Evolutionary conservation across 2,329 filamentous ascomycete species (phyloP), one percentile per base, ranked within the genome.

Genomic region (Knoxdaviesia capensis): DNA sequence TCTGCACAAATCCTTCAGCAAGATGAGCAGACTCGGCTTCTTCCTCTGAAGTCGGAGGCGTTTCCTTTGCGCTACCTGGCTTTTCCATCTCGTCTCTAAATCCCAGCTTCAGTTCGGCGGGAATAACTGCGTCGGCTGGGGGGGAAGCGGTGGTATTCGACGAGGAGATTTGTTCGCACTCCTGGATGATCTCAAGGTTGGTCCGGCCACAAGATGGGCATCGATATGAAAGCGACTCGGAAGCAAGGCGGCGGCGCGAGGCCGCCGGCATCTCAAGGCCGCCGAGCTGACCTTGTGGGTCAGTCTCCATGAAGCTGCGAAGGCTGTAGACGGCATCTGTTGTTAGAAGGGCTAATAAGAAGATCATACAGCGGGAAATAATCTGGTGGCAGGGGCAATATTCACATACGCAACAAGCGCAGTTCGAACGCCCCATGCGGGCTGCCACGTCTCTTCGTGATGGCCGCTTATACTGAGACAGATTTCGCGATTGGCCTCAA

Each of bases 371-470:
- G 5, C 1, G 5, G 9, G 35, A 40, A 29, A 7, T 30, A 35
- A 7, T 11, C 36, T 28, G 29, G 36, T 34, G 36, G 5, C 31
- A 31, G 10, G 5, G n/a, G 6, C n/a, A 29, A 10, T 7, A 28
- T 28, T n/a, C 8, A 51, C 57, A 35, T 55, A 63, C 61, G 74
- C 74, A 36, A 77, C 71, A 6, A 98, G 63, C 10, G 90, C 88
- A 4, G 90, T 96, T 45, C 90, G 71, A 7, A 98, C 80, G 0
- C 90, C 90, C 90, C 90, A 98, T 1, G 90, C 90, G 0, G 90
- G 90, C 68, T 94, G 88, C 90, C 90, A 98, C 10, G 84, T 93
- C 64, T 96, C 90, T 58, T 96, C 90, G 61, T 98, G 90, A 59
- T 94, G 88, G 2, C 87, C 88, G 41, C 76, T 83, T 53, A 96